A percentile compares a stretch with the other conserved stretches of the same genome.
These are phyloP conservation scores for Nadsonia starkeyi-henricii DNA, from an alignment of 1,139 yeast species.

Conservation along the genomic window DNA sequence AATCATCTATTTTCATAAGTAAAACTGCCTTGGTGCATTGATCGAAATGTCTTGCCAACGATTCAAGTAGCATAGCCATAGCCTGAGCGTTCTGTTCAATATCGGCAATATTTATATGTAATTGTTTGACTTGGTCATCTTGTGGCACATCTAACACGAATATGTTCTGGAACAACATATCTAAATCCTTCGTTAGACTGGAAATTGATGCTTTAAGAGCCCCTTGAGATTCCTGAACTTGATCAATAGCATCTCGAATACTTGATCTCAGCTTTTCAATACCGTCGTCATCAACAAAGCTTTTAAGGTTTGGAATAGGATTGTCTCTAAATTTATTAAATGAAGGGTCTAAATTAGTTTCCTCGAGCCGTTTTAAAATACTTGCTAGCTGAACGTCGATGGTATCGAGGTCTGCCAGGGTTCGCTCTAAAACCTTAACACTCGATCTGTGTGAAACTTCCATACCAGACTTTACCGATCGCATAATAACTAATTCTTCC, in stretches of 20 bases:
- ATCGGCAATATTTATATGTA: slow-evolving; percentile 14
- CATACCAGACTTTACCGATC: slow-evolving; percentile 11
- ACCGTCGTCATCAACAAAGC: slow-evolving; percentile 33
- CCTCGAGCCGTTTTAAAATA: slow-evolving; percentile 21
- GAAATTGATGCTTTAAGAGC: slow-evolving; percentile 4
- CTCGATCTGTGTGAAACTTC: slow-evolving; percentile 9
- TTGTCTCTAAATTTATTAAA: slow-evolving; percentile 11
- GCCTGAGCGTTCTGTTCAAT: slow-evolving; percentile 42
- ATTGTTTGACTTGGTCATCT: slow-evolving; percentile 10
- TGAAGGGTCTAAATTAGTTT: slow-evolving; percentile 19
- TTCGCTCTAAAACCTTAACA: slow-evolving; percentile 12
- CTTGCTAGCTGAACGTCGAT: slow-evolving; percentile 21
- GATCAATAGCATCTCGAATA: slow-evolving; percentile 20
- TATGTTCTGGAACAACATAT: slow-evolving; percentile 8
- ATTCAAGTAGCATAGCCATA: slow-evolving; percentile 52
- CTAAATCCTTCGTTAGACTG: slow-evolving; percentile 12
- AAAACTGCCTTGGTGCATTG: slow-evolving; percentile 39
- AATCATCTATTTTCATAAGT: slow-evolving; percentile 8
- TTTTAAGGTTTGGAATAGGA: slow-evolving; percentile 15
- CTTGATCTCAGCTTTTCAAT: slow-evolving; percentile 21
- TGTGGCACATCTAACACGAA: slow-evolving; percentile 10
- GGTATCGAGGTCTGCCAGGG: slow-evolving; percentile 15
- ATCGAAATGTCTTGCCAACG: slow-evolving; percentile 71
- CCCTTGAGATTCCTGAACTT: slow-evolving; percentile 11
- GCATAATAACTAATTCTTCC: slow-evolving; percentile 19